These are phyloP conservation scores for Candida sanyaensis DNA, from an alignment of 1,139 yeast species.

Conservation along the genomic window DNA sequence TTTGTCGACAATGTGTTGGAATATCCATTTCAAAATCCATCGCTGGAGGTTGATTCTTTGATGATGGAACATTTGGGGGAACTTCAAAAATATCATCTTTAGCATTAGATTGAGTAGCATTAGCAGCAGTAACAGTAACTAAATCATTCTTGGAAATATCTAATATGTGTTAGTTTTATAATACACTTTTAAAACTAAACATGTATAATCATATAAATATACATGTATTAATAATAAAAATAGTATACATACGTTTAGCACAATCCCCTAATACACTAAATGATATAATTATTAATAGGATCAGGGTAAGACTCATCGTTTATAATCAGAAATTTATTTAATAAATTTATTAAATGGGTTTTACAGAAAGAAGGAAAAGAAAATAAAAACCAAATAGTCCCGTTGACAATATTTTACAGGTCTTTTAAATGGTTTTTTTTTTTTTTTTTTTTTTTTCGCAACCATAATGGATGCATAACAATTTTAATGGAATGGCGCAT, in stretches of 20 bases:
- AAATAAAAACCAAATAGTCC: not conserved
- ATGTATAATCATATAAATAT: no score
- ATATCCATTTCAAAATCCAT: conserved; percentile 10
- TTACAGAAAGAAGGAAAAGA: not conserved
- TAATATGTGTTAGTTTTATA: not conserved
- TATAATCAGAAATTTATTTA: not conserved
- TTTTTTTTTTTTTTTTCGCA: conserved; percentile 1
- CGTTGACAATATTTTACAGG: not conserved
- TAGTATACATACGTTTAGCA: not conserved
- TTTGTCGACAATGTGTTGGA: conserved; percentile 19
- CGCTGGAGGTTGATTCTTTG: not conserved
- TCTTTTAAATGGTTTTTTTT: not conserved
- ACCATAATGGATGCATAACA: not conserved
- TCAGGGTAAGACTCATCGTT: not conserved
- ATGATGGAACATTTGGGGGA: not conserved
- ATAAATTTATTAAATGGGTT: no score
- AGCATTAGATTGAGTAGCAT: not conserved
- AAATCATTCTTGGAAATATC: not conserved
- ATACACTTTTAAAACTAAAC: no score
- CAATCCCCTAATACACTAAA: not conserved
- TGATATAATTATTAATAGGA: not conserved
- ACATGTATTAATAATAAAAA: not conserved
- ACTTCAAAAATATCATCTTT: not conserved
- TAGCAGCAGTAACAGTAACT: not conserved
- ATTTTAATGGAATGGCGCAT: not conserved